Base-by-base conservation (phyloP, 192 early-diverging fungal genomes). In the Coemansia sp. region DNA sequence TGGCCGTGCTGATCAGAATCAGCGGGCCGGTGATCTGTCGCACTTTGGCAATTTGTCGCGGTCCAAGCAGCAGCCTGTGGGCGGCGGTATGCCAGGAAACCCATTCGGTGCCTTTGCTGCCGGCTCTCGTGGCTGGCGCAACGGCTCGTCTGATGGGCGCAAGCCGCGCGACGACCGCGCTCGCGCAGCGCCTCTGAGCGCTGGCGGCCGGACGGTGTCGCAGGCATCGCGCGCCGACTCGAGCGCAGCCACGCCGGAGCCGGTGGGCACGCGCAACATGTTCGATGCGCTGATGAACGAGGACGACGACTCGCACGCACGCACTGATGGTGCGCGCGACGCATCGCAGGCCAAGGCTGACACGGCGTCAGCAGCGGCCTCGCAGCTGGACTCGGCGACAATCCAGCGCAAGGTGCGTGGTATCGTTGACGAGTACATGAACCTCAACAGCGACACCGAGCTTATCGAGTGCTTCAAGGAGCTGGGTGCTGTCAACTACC, bases 21-120 rank as follows among this genome's bases (percentile, higher is more conserved):
- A 79, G 80, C 84, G 75, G 64, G 82, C 85, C 4, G 90, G 88
- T 32, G 91, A 95, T 60, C 62, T 94, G 43, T 80, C 86, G 21
- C 81, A 83, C 45, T 94, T 95, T 76, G 93, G 93, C 38, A 84
- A 90, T 55, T 73, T 90, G 2, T 77, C 80, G 41, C 83, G 85
- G 52, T 81, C 82, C 65, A 86, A 87, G 70, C 60, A 72, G 45
- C 32, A 48, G 55, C 24, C 60, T 4, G 35, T 37, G 11, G 51
- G 27, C 50, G 19, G 23, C 58, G 58, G 41, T 2, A 9, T 21
- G 50, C 66, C 69, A 2, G 22, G 60, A 52, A 81, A 73, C 55
- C 74, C 79, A 6, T 81, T 81, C 50, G 57, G 70, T 47, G n/a
- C 52, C 9, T 51, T 72, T 8, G 6, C 53, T 0, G 88, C 39